Percentiles rank a stretch among this genome's conserved stretches.
These are phyloP conservation scores for Fraxinus sp. DNA, from an alignment of 305 asterid species.

Conservation along the genomic window DNA sequence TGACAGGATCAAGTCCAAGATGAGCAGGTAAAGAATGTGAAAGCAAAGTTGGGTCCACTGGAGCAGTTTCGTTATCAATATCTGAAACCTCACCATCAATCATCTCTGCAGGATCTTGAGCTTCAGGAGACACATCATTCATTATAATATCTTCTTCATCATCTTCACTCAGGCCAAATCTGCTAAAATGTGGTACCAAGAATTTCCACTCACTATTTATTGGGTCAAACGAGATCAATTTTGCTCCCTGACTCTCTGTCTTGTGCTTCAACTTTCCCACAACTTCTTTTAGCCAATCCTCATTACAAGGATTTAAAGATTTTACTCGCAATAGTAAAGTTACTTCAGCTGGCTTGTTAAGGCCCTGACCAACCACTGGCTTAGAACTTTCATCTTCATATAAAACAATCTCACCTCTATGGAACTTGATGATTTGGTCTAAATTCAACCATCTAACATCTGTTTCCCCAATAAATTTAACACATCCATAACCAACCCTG, in stretches of 20 bases:
- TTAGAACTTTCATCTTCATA: conserved; percentile 73
- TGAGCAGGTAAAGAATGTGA: conserved; percentile 96
- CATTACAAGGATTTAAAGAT: conserved; percentile 18
- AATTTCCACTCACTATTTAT: conserved; percentile 73
- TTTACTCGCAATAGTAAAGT: conserved; percentile 47
- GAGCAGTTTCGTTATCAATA: conserved; percentile 50
- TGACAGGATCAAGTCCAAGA: conserved; percentile 85
- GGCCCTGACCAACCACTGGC: conserved; percentile 77
- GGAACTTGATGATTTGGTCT: conserved; percentile 62
- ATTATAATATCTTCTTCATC: conserved; percentile 80
- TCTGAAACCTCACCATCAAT: conserved; percentile 52
- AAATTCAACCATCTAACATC: conserved; percentile 80
- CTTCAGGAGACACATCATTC: conserved; percentile 64
- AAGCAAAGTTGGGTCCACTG: conserved; percentile 50
- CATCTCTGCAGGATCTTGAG: conserved; percentile 46
- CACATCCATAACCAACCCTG: conserved; percentile 66
- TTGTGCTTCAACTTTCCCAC: conserved; percentile 45
- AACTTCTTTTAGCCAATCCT: conserved; percentile 13
- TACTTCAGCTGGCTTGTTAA: conserved; percentile 92
- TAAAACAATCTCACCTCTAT: conserved; percentile 63
- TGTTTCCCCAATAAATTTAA: conserved; percentile 75
- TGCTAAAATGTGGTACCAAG: conserved; percentile 83
- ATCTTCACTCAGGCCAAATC: conserved; percentile 81
- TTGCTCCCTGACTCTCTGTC: conserved; percentile 79
- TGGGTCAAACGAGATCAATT: conserved; percentile 64